Percentiles rank a stretch among this genome's conserved stretches.
Evolutionary conservation across 805 yeast species (phyloP).

Genomic region (Metschnikowia cubensis): DNA sequence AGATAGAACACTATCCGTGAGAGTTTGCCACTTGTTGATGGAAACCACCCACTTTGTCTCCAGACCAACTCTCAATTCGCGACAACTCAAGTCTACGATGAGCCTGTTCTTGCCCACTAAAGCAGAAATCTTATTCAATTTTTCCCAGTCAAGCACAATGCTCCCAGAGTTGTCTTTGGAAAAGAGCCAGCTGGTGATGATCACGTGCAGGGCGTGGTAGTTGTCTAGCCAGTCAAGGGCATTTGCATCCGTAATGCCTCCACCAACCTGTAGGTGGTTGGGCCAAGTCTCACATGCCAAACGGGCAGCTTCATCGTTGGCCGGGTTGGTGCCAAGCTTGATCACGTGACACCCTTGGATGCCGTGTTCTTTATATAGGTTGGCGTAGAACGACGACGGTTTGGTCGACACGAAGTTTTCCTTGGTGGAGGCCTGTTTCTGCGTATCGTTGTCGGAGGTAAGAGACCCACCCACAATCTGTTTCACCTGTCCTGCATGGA

Average conservation of each 20-base stretch:
- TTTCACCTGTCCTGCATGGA: constrained; percentile 92
- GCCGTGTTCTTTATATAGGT: constrained; percentile 54
- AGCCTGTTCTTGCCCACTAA: constrained; percentile 61
- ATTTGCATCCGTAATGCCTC: constrained; percentile 77
- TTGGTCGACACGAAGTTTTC: constrained; percentile 74
- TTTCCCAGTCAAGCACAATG: constrained; percentile 38
- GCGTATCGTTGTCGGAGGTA: constrained; percentile 44
- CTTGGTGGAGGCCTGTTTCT: constrained; percentile 26
- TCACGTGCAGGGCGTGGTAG: constrained; percentile 77
- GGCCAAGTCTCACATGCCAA: constrained; percentile 79
- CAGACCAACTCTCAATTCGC: constrained; percentile 27
- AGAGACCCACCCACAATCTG: constrained; percentile 96
- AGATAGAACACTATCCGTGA: constrained; percentile 62
- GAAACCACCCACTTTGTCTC: constrained; percentile 79
- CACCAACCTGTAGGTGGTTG: constrained; percentile 75
- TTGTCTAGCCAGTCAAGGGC: constrained; percentile 72
- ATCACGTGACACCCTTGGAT: constrained; percentile 88
- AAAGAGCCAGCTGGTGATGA: constrained; percentile 89
- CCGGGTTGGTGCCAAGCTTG: constrained; percentile 72
- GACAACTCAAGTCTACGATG: constrained; percentile 90
- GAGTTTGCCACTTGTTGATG: constrained; percentile 94
- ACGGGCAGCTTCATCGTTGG: constrained; percentile 78
- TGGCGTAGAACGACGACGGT: constrained; percentile 72
- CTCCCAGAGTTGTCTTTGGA: constrained; percentile 50
- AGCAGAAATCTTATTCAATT: constrained; percentile 48